Evolutionary conservation across 2,329 filamentous ascomycete genomes (phyloP).

Genomic region (Aspergillus ustus): DNA sequence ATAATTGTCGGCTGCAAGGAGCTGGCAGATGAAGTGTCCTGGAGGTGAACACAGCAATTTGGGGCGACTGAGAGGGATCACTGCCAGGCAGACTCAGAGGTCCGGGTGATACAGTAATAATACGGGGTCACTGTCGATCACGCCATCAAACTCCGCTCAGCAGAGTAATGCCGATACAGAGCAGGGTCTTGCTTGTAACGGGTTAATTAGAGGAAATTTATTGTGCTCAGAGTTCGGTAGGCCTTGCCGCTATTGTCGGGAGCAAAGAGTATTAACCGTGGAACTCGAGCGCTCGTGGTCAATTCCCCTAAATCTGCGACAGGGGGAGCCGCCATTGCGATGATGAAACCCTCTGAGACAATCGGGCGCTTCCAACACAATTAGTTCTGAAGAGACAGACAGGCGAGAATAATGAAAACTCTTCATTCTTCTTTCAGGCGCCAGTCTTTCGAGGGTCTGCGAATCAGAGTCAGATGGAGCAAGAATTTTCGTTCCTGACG

Average conservation of each 20-base stretch:
- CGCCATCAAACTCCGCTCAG: not conserved
- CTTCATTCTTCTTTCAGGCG: not conserved
- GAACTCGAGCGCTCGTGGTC: not conserved
- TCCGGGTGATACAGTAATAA: not conserved
- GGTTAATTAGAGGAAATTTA: not conserved
- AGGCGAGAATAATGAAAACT: not conserved
- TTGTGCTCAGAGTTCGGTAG: not conserved
- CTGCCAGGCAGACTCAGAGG: not conserved
- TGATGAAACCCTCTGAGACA: conserved; percentile 12
- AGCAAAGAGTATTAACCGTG: not conserved
- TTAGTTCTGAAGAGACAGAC: not conserved
- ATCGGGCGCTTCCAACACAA: not conserved
- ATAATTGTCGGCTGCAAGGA: not conserved
- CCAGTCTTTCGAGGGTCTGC: not conserved
- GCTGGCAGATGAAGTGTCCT: not conserved
- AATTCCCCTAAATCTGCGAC: not conserved
- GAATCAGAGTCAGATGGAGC: not conserved
- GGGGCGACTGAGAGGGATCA: not conserved
- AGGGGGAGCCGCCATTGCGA: not conserved
- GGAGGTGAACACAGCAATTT: not conserved
- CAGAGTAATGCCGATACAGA: not conserved
- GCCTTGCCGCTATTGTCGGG: not conserved
- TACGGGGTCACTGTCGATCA: not conserved
- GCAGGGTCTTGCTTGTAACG: not conserved
- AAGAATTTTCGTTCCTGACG: conserved; percentile 18